Evolutionary conservation across 2,329 filamentous ascomycete species (phyloP).

Genomic region (Pseudocercospora crystallina): DNA sequence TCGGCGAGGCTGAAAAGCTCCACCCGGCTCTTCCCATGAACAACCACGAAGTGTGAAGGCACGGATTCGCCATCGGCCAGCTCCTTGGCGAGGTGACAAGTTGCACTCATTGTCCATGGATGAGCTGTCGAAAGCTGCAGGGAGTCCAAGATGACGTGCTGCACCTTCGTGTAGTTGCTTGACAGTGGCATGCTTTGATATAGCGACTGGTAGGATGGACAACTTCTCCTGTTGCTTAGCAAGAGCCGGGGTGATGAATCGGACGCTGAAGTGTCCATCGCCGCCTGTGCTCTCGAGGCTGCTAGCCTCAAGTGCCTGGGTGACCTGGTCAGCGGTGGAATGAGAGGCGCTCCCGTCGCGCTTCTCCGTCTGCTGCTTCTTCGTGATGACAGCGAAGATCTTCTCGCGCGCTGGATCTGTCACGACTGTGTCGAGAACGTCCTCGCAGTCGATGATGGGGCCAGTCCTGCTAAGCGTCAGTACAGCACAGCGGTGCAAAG

Average conservation of each 20-base stretch:
- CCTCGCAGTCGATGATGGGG: constrained; percentile 31
- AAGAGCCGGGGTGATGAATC: constrained; percentile 31
- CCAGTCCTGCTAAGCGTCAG: constrained; percentile 19
- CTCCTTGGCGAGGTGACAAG: constrained; percentile 30
- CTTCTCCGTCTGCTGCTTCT: constrained; percentile 4
- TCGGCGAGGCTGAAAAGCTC: constrained; percentile 10
- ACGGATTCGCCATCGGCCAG: constrained; percentile 23
- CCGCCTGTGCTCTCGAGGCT: background rate
- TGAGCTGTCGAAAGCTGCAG: constrained; percentile 7
- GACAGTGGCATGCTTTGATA: constrained; percentile 24
- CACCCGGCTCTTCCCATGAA: constrained; percentile 27
- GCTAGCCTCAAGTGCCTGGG: background rate
- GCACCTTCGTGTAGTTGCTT: constrained; percentile 28
- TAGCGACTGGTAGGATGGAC: constrained; percentile 12
- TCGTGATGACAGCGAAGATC: constrained; percentile 26
- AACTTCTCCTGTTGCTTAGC: constrained; percentile 22
- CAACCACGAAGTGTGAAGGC: constrained; percentile 20
- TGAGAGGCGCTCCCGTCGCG: too few relatives aligned
- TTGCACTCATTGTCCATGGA: constrained; percentile 28
- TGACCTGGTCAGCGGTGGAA: constrained; percentile 3
- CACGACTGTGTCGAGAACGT: constrained; percentile 29
- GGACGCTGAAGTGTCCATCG: constrained; percentile 21
- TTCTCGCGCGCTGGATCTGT: constrained; percentile 22
- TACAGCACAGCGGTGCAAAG: background rate
- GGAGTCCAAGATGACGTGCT: constrained; percentile 24